Percentiles rank a stretch among this genome's conserved stretches.
These are phyloP conservation scores for Marasmius fiardii DNA, from an alignment of 1,284 basidiomycete species.

Conservation along the genomic window DNA sequence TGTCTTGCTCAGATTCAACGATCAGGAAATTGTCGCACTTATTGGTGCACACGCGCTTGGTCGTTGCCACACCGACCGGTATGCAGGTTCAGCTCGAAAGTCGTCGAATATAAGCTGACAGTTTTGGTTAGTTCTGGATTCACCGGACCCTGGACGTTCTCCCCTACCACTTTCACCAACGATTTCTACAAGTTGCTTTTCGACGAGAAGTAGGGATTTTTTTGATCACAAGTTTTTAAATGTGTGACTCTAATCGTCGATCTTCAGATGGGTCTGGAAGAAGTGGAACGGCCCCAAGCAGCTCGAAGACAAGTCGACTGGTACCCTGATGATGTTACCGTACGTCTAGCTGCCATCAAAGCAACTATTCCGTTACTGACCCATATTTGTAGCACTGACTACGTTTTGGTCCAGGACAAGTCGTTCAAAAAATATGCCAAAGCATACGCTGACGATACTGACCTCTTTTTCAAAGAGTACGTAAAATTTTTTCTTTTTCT, in stretches of 20 bases:
- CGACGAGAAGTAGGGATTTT: conserved; percentile 70
- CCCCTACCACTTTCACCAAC: conserved; percentile 85
- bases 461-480: conserved; percentile 88
- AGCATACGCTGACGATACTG: conserved; percentile 80
- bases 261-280: conserved; percentile 70
- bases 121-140: conserved; percentile 68
- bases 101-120: not conserved
- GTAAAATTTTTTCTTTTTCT: conserved; percentile 24
- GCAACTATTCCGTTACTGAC: not conserved
- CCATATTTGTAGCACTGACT: conserved; percentile 62
- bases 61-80: conserved; percentile 84
- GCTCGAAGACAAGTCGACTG: conserved; percentile 89
- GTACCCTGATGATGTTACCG: conserved; percentile 94
- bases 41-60: conserved; percentile 94
- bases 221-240: conserved; percentile 5
- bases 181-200: conserved; percentile 89
- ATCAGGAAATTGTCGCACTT: conserved; percentile 95
- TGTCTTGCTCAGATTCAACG: conserved; percentile 66
- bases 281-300: conserved; percentile 94
- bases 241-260: not conserved
- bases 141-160: conserved; percentile 90
- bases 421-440: conserved; percentile 83
- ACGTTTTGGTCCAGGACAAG: conserved; percentile 83
- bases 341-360: conserved; percentile 32
- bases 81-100: conserved; percentile 16